Evolutionary conservation across 306 rosid genomes (phyloP), one percentile per base, ranked within the genome.

Genomic region (Fragaria nilgerrensis): DNA sequence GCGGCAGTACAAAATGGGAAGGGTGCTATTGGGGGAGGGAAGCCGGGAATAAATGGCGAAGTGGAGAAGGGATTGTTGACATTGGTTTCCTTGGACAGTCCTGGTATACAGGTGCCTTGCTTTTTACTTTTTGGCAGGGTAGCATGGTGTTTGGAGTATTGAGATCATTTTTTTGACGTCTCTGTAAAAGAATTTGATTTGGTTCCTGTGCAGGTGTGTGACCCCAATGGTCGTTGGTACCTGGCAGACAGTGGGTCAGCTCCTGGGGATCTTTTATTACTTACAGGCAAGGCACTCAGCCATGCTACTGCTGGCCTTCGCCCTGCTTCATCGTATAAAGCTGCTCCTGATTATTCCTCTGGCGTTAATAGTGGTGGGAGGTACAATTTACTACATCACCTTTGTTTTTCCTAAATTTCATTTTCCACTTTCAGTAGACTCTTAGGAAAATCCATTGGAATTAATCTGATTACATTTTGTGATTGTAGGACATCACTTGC

Each of bases 211-310:
- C 77, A 95, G 99, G 92, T 92, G 62, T 88, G 96, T 88, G 99
- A 95, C 77, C 94, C 96, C 66, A 92, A 84, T 66, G 97, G 99
- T 78, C 96, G 92, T 73, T 95, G 99, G 99, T 92, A 90, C 84
- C 81, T 87, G 81, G 97, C 97, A 68, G 99, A 95, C 82, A 68
- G 81, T 74, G 86, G 90, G 62, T 87, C 83, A 67, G 86, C 90
- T 74, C 96, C 97, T 45, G 97, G 97, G 76, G 99, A 95, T 86
- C 94, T 95, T 78, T 86, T 95, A 81, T 86, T 95, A 73, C 88
- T 95, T 75, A 95, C 97, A 63, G 97, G 99, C 77, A 93, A 86
- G 86, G 96, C 96, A 43, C 97, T 95, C 72, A 92, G 94, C 86
- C 94, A 95, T 80, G 90, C 91, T 49, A 95, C 97, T 78, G 97